These are phyloP conservation scores for Pyrenophora graminea DNA, from an alignment of 2,329 filamentous ascomycete species.

Conservation along the genomic window DNA sequence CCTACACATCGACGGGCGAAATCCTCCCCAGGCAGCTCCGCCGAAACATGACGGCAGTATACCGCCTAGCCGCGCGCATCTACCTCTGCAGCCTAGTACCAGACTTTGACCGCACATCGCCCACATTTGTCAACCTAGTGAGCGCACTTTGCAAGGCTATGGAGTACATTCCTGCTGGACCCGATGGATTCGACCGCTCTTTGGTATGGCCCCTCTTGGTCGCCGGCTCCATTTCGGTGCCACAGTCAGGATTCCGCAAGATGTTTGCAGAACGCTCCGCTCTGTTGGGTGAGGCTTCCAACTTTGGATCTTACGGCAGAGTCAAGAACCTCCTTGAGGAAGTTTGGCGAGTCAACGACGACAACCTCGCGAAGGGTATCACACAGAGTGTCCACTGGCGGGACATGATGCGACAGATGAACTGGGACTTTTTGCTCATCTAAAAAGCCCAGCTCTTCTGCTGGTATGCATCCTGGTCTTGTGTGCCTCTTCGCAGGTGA, in stretches of 20 bases:
- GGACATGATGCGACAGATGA: conserved; percentile 88
- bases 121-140: conserved; percentile 75
- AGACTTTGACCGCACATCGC: conserved; percentile 76
- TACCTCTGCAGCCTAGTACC: conserved; percentile 96
- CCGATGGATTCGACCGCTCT: conserved; percentile 83
- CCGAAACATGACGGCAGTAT: conserved; percentile 86
- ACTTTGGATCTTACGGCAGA: conserved; percentile 83
- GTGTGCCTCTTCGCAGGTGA: conserved; percentile 23
- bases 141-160: conserved; percentile 77
- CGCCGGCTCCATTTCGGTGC: conserved; percentile 75
- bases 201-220: conserved; percentile 93
- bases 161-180: conserved; percentile 79
- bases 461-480: conserved; percentile 47
- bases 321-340: conserved; percentile 78
- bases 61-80: conserved; percentile 89
- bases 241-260: conserved; percentile 73
- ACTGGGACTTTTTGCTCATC: conserved; percentile 91
- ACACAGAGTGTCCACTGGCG: conserved; percentile 85
- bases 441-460: conserved; percentile 50
- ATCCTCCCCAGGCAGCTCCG: conserved; percentile 82
- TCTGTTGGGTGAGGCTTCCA: conserved; percentile 75
- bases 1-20: conserved; percentile 66
- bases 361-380: conserved; percentile 55
- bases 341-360: conserved; percentile 78
- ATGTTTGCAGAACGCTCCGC: conserved; percentile 77